Evolutionary conservation across 176 grass and related monocot genomes (phyloP), one percentile per base, ranked within the genome.

Genomic region (Leersia perrieri): DNA sequence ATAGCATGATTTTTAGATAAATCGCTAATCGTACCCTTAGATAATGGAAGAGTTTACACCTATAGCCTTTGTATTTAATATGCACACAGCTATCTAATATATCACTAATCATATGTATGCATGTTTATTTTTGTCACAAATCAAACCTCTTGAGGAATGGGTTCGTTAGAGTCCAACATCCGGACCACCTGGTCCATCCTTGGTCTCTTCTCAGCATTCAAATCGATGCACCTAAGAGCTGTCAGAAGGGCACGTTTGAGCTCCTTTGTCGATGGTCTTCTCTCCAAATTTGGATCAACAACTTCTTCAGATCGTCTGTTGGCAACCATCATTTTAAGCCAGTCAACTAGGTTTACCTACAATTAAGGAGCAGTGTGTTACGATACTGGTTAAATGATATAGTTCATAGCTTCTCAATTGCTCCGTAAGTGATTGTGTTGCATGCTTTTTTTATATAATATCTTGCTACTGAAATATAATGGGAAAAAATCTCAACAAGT

Each of bases 261-360:
- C 65, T 89, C 96, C 70, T 83, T 94, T 57, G 92, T 98, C 2
- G 92, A 89, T 3, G 96, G 96, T 74, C 88, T 95, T 80, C 86
- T 89, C 86, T 93, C 96, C 23, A 98, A 84, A 39, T 87, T 85
- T 79, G 90, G 96, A 75, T 98, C 96, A 45, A 98, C 90, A 68
- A 98, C 90, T 84, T 98, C 92, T 75, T 98, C 96, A 34, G 92
- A 92, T 1, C 92, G 90, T 67, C 88, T 89, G 55, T 85, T 90
- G 14, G 85, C 96, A 26, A 98, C 90, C 96, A 98, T 98, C 96
- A 93, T 86, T 88, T 98, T 98, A 82, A 98, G 92, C 96, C 96
- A 98, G 36, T 98, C 96, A 70, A 98, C 96, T 72, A 98, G 86
- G 76, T 98, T 98, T 81, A 98, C 92, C 96, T 98, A 84, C 80